Conservation (phyloP, 1,139 yeast species). For the Candida sp. region DNA sequence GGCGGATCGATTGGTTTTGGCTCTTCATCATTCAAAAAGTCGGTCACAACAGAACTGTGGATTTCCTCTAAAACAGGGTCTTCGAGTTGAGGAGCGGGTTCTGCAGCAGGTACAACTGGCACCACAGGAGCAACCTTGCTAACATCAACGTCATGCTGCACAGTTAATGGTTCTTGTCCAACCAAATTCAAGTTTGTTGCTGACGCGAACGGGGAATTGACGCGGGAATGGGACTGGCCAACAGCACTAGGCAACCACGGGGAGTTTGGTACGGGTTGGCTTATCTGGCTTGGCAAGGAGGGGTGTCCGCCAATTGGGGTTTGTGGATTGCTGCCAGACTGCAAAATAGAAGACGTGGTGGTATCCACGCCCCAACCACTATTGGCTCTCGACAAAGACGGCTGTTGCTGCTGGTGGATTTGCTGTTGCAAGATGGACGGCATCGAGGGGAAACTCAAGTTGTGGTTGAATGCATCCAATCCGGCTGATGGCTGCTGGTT, state of each 20-base stretch:
- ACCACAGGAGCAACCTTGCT: background rate
- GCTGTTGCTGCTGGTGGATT: conserved; percentile 32
- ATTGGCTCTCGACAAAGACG: conserved; percentile 37
- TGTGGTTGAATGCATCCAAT: conserved; percentile 11
- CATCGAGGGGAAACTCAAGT: conserved; percentile 20
- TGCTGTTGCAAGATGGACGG: conserved; percentile 40
- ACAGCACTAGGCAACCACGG: conserved; percentile 40
- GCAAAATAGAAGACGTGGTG: conserved; percentile 14
- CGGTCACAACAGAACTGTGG: conserved; percentile 42
- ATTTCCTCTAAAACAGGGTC: conserved; percentile 40
- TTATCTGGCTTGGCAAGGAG: conserved; percentile 22
- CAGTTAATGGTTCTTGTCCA: background rate
- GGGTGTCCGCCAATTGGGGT: conserved; percentile 34
- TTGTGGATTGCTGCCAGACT: conserved; percentile 26
- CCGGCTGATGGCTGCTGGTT: conserved; percentile 13
- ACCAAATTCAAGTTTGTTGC: conserved; percentile 10
- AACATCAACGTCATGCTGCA: conserved; percentile 3
- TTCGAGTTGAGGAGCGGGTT: conserved; percentile 10
- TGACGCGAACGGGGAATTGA: conserved; percentile 44
- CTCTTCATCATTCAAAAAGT: conserved; percentile 36
- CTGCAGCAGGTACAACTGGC: background rate
- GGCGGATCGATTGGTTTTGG: background rate
- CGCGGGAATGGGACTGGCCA: conserved; percentile 40
- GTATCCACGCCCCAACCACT: conserved; percentile 48
- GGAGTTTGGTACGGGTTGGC: conserved; percentile 40